Conservation (phyloP, 78 protist species). For the Dictyostelium discoideum region DNA sequence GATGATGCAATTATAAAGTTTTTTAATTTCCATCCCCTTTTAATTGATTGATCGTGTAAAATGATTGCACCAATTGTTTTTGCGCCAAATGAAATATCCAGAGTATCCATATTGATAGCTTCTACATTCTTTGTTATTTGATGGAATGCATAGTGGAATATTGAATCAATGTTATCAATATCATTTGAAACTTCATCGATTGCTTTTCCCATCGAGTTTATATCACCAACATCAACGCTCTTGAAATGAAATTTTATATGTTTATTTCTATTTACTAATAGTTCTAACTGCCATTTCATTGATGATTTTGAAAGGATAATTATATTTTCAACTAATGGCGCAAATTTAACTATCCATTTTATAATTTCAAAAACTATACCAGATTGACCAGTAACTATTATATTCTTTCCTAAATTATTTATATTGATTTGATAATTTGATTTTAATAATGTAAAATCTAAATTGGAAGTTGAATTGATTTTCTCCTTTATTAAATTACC, state of each 20-base stretch:
- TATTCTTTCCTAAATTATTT: not conserved
- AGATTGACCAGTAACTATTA: no score
- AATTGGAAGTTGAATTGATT: no score
- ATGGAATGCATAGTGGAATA: constrained; percentile 61
- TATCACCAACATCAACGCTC: constrained; percentile 16
- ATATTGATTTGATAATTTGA: not conserved
- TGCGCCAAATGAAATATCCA: constrained; percentile 17
- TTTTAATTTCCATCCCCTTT: not conserved
- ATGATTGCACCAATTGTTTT: constrained; percentile 79
- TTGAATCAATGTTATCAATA: constrained; percentile 14
- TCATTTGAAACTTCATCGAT: not conserved
- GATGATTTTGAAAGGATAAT: not conserved
- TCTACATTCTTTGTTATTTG: not conserved
- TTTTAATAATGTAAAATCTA: no score
- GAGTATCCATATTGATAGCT: not conserved
- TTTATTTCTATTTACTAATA: not conserved
- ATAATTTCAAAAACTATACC: no score
- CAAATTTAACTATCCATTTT: no score
- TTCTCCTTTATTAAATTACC: not conserved
- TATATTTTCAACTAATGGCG: no score
- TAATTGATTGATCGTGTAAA: constrained; percentile 48
- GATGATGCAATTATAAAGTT: constrained; percentile 73
- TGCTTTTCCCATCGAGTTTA: not conserved
- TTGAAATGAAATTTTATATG: not conserved
- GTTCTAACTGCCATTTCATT: constrained; percentile 41